Evolutionary conservation across 495 filamentous ascomycete species (phyloP).

Genomic region (Penicillium argentinense): DNA sequence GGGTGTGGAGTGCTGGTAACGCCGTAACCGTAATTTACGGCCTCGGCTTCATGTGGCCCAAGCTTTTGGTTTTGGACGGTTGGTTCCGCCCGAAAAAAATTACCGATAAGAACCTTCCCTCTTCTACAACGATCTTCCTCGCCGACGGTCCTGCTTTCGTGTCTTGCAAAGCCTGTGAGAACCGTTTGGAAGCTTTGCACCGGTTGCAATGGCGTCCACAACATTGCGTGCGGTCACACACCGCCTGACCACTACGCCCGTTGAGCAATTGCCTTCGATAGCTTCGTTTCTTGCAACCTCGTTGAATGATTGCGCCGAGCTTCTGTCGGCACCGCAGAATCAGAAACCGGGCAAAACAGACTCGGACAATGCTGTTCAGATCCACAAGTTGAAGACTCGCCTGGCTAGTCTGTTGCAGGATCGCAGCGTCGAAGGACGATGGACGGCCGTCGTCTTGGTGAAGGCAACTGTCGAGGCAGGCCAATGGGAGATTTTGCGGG

Average conservation of each 20-base stretch:
- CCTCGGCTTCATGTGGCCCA: slow-evolving; percentile 36
- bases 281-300: slow-evolving; percentile 60
- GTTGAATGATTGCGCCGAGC: slow-evolving; percentile 58
- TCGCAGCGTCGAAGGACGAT: slow-evolving; percentile 67
- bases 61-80: slow-evolving; percentile 15
- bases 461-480: slow-evolving; percentile 81
- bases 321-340: slow-evolving; percentile 50
- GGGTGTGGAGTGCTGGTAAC: slow-evolving; percentile 22
- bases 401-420: slow-evolving; percentile 74
- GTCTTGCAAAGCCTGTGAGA: too few species aligned
- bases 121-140: slow-evolving; percentile 4
- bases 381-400: slow-evolving; percentile 78
- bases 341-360: slow-evolving; percentile 52
- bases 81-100: slow-evolving; percentile 32
- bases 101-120: slow-evolving; percentile 16
- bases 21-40: slow-evolving; percentile 30
- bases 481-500: slow-evolving; percentile 73
- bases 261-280: slow-evolving; percentile 61
- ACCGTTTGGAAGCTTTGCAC: too few species aligned
- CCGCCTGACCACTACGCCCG: slow-evolving; percentile 62
- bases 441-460: slow-evolving; percentile 71
- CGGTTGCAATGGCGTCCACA: slow-evolving; percentile 23
- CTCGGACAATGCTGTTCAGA: slow-evolving; percentile 59
- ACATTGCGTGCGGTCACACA: slow-evolving; percentile 64
- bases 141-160: too few species aligned